Evolutionary conservation across 2,329 filamentous ascomycete species (phyloP).

Genomic region (Fusarium tanahbumbuense): DNA sequence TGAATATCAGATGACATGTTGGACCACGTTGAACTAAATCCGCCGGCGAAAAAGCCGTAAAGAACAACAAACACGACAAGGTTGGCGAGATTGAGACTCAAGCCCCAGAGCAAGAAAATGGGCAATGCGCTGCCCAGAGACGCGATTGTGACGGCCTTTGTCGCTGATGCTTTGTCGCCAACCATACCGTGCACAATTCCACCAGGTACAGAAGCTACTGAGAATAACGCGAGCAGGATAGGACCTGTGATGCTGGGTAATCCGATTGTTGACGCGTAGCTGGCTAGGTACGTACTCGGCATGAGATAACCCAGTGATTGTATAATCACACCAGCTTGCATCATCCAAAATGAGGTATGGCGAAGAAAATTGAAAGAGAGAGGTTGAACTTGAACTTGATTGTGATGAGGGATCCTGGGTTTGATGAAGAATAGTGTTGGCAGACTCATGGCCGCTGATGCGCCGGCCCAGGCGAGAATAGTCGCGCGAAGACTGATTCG

Average conservation of each 20-base stretch:
- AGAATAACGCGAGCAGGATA: conserved; percentile 66
- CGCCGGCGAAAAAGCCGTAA: conserved; percentile 73
- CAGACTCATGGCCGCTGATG: conserved; percentile 51
- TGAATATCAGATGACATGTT: conserved; percentile 60
- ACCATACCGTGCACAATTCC: conserved; percentile 66
- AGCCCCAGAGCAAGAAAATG: conserved; percentile 70
- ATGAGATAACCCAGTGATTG: conserved; percentile 71
- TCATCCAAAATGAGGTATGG: conserved; percentile 68
- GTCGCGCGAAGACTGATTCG: conserved; percentile 56
- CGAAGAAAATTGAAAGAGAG: conserved; percentile 59
- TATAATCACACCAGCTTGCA: conserved; percentile 65
- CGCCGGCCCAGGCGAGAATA: conserved; percentile 58
- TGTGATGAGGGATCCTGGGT: conserved; percentile 44
- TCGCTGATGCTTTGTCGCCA: conserved; percentile 62
- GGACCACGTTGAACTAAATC: conserved; percentile 71
- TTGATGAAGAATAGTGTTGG: conserved; percentile 56
- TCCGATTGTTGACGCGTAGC: conserved; percentile 62
- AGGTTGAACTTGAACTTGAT: conserved; percentile 46
- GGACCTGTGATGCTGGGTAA: conserved; percentile 61
- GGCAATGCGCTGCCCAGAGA: conserved; percentile 66
- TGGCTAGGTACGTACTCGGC: conserved; percentile 68
- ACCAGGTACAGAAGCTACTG: conserved; percentile 67
- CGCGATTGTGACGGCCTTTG: conserved; percentile 65
- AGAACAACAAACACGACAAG: conserved; percentile 68
- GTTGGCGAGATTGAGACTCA: conserved; percentile 61